Conservation (phyloP, 2,329 filamentous ascomycete genomes). For the Colletotrichum cereale region DNA sequence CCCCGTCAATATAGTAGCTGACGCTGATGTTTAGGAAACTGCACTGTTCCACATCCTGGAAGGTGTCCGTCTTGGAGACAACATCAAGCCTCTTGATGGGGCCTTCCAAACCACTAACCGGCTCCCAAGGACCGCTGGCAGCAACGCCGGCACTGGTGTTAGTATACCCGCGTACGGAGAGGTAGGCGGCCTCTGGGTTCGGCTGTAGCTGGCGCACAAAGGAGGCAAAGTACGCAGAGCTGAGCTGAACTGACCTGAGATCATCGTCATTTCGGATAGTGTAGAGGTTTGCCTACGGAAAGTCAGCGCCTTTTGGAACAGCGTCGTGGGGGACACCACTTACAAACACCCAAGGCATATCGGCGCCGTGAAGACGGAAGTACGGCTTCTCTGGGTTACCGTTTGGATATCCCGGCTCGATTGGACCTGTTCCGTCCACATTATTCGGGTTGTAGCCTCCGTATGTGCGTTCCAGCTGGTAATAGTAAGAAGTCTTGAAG, state of each 20-base stretch:
- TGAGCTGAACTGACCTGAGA: neutral
- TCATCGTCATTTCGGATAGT: neutral
- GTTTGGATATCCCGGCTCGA: neutral
- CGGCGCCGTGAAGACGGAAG: neutral
- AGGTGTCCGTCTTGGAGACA: neutral
- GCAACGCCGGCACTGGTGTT: neutral
- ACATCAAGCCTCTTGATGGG: neutral
- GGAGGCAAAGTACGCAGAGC: neutral
- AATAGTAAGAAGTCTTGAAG: conserved; percentile 5
- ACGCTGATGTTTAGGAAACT: neutral
- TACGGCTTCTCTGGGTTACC: neutral
- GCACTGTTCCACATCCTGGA: neutral
- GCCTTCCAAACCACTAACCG: neutral
- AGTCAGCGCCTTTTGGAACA: neutral
- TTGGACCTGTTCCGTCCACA: neutral
- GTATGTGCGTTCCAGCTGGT: neutral
- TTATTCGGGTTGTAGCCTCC: neutral
- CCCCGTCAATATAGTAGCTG: neutral
- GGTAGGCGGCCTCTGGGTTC: neutral
- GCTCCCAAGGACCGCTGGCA: neutral
- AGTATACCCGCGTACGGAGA: neutral
- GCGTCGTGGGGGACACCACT: neutral
- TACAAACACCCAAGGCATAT: neutral
- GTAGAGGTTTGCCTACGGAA: neutral
- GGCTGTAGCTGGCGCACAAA: neutral